Evolutionary conservation across 257 asterid species (phyloP).

Genomic region (Solanum bulbocastanum): DNA sequence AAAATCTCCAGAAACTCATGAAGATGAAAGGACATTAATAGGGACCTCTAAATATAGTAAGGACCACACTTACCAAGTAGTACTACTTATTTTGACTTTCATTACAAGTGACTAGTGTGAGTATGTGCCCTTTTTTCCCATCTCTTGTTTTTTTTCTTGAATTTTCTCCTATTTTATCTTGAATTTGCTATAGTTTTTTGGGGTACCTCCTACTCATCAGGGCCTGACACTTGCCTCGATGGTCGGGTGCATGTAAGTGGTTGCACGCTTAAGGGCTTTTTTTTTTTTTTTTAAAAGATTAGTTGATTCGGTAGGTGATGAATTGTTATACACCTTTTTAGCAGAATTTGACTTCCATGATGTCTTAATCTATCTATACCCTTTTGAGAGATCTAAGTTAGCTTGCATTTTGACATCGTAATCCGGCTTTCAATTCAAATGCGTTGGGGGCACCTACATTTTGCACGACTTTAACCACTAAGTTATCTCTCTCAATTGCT

Average conservation of each 20-base stretch:
- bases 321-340: not conserved
- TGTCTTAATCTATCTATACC: not conserved
- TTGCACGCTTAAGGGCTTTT: not conserved
- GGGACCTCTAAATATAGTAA: conserved; percentile 8
- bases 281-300: not conserved
- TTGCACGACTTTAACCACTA: too few relatives aligned
- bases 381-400: not conserved
- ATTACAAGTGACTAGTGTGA: not conserved
- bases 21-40: conserved; percentile 1
- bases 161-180: not conserved
- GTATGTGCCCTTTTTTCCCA: not conserved
- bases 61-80: conserved; percentile 15
- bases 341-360: not conserved
- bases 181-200: not conserved
- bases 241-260: not conserved
- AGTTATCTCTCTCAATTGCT: not conserved
- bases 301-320: not conserved
- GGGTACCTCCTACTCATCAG: not conserved
- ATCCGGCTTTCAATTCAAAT: not conserved
- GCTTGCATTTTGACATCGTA: not conserved
- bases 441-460: not conserved
- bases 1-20: conserved; percentile 23
- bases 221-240: not conserved
- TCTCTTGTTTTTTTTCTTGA: not conserved
- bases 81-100: not conserved